A percentile compares a stretch with the other conserved stretches of the same genome.
Evolutionary conservation across 1,284 basidiomycete species (phyloP).

Genomic region (Acaromyces ingoldii): DNA sequence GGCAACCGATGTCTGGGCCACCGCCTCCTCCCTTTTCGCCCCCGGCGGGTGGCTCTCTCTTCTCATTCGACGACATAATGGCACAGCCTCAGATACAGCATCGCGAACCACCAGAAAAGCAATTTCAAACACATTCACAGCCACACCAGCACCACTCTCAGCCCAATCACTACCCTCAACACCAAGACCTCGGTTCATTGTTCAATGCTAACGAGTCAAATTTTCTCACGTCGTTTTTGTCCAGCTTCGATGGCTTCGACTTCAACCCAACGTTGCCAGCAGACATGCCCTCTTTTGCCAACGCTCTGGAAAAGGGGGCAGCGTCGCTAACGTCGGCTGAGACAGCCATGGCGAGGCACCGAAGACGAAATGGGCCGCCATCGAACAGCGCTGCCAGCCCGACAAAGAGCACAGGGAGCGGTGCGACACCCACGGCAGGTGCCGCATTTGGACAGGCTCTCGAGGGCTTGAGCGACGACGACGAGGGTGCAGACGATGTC

Average conservation of each 20-base stretch:
- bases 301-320: slow-evolving; percentile 20
- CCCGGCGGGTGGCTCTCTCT: not conserved
- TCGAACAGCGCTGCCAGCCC: not conserved
- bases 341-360: no score
- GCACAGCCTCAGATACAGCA: no score
- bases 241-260: slow-evolving; percentile 39
- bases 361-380: no score
- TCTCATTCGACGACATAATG: not conserved
- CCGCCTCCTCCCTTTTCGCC: not conserved
- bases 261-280: slow-evolving; percentile 40
- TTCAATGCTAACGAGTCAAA: slow-evolving; percentile 38
- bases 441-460: no score
- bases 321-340: no score
- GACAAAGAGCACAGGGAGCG: not conserved
- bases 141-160: no score
- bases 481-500: no score
- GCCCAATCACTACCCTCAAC: no score
- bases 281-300: slow-evolving; percentile 42
- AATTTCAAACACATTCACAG: no score
- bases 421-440: not conserved
- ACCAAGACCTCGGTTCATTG: slow-evolving; percentile 9
- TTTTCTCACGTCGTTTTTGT: slow-evolving; percentile 35
- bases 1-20: not conserved
- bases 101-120: not conserved
- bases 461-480: no score